A percentile compares a stretch with the other conserved stretches of the same genome.
These are phyloP conservation scores for Fistulinella prunicolor DNA, from an alignment of 768 basidiomycete species.

Conservation along the genomic window DNA sequence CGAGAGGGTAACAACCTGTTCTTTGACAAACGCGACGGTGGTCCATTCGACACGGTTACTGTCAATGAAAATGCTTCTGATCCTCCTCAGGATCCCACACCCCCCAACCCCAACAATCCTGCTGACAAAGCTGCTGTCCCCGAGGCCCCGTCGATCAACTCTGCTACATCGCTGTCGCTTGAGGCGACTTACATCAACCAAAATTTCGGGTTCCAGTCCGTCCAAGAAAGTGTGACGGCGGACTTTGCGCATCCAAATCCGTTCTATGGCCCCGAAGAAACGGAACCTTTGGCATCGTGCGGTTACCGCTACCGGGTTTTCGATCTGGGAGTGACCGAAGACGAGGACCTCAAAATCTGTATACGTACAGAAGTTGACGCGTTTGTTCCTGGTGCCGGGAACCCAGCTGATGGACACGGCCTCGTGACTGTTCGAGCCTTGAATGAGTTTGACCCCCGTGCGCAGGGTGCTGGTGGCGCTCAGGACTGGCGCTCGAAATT, in stretches of 20 bases:
- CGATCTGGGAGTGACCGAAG: constrained; percentile 85
- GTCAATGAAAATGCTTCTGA: constrained; percentile 99
- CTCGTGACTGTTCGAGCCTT: constrained; percentile 90
- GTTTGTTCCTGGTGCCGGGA: constrained; percentile 62
- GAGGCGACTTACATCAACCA: constrained; percentile 99
- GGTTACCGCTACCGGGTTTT: constrained; percentile 96
- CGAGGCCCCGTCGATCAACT: constrained; percentile 85
- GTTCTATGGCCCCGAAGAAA: constrained; percentile 92
- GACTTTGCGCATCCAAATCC: constrained; percentile 89
- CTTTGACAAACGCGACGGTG: constrained; percentile 97
- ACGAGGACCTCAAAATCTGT: constrained; percentile 87
- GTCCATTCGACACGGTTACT: constrained; percentile 94
- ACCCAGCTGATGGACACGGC: constrained; percentile 65
- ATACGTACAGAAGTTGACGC: constrained; percentile 97
- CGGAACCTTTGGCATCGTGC: constrained; percentile 92
- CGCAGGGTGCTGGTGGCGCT: constrained; percentile 88
- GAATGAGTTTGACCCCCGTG: constrained; percentile 94
- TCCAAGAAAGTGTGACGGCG: constrained; percentile 66
- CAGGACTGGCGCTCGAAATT: constrained; percentile 99
- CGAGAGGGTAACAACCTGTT: constrained; percentile 92
- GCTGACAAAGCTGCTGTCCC: constrained; percentile 57
- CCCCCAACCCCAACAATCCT: constrained; percentile 77
- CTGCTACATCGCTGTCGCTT: constrained; percentile 87
- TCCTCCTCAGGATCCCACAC: constrained; percentile 80
- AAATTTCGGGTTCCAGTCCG: constrained; percentile 96